Evolutionary conservation across 805 yeast species (phyloP).

Genomic region (Candida lessepsii): DNA sequence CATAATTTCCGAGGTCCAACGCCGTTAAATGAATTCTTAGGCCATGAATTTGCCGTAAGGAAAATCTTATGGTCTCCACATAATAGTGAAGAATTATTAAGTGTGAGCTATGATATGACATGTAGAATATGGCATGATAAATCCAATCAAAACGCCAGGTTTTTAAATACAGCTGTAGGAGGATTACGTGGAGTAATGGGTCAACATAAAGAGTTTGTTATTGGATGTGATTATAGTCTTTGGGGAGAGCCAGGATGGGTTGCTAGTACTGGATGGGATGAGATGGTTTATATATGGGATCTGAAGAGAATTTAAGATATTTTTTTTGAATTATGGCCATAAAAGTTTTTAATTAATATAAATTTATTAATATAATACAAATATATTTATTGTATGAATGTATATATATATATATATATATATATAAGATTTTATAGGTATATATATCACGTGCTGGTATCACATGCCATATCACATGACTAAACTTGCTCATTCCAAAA

Average conservation of each 20-base stretch:
- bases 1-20: constrained; percentile 54
- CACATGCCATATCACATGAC: too few relatives aligned
- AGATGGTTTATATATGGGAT: constrained; percentile 89
- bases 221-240: constrained; percentile 91
- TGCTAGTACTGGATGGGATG: constrained; percentile 96
- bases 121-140: constrained; percentile 81
- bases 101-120: constrained; percentile 91
- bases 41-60: constrained; percentile 88
- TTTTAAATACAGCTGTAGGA: constrained; percentile 37
- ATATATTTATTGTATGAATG: too few relatives aligned
- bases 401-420: too few relatives aligned
- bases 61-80: constrained; percentile 91
- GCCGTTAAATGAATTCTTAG: constrained; percentile 74
- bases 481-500: too few relatives aligned
- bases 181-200: constrained; percentile 61
- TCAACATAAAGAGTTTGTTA: constrained; percentile 81
- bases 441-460: too few relatives aligned
- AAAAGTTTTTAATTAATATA: too few relatives aligned
- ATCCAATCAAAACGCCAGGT: constrained; percentile 56
- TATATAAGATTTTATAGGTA: too few relatives aligned
- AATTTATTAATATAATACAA: too few relatives aligned
- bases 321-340: not conserved
- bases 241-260: constrained; percentile 98
- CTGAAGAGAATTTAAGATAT: too few relatives aligned
- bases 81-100: constrained; percentile 61